These are phyloP conservation scores for Magnaporthiopsis rhizophila DNA, from an alignment of 2,329 filamentous ascomycete species.

Conservation along the genomic window DNA sequence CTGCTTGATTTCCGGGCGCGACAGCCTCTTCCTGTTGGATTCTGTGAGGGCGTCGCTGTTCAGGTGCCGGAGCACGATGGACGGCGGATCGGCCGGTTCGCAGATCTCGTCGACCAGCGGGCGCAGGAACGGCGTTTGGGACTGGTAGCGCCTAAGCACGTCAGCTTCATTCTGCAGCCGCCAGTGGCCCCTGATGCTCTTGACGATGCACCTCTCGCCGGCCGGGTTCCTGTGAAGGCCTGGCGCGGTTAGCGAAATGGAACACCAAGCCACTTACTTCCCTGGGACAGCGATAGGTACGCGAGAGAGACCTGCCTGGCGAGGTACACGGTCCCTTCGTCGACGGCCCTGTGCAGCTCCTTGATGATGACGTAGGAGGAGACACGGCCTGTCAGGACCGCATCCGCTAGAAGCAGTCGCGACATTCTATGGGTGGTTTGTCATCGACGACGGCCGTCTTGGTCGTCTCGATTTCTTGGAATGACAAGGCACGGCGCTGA, in stretches of 20 bases:
- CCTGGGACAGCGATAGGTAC: constrained; percentile 4
- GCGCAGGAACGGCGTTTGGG: constrained; percentile 15
- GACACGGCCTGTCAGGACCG: constrained; percentile 15
- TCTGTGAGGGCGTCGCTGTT: constrained; percentile 18
- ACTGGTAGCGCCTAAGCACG: constrained; percentile 17
- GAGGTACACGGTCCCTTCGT: constrained; percentile 18
- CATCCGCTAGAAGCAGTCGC: constrained; percentile 11
- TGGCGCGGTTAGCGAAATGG: constrained; percentile 5
- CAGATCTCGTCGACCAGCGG: constrained; percentile 18
- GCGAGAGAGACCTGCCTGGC: constrained; percentile 14
- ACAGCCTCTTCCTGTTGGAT: constrained; percentile 17
- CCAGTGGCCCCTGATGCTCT: constrained; percentile 18
- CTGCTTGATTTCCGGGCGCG: constrained; percentile 20
- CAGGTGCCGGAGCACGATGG: constrained; percentile 16
- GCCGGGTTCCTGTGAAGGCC: constrained; percentile 11
- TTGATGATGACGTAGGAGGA: constrained; percentile 17
- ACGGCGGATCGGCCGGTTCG: constrained; percentile 16
- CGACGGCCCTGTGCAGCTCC: constrained; percentile 16
- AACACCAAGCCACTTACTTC: not conserved
- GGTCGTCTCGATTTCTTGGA: too few species aligned
- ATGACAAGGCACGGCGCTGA: too few species aligned
- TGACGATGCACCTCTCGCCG: constrained; percentile 17
- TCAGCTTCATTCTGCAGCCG: constrained; percentile 20
- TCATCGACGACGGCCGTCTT: too few species aligned
- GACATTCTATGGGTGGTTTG: constrained; percentile 8